These are phyloP conservation scores for Wickerhamiella kurtzmanii DNA, from an alignment of 805 yeast species.

Conservation along the genomic window DNA sequence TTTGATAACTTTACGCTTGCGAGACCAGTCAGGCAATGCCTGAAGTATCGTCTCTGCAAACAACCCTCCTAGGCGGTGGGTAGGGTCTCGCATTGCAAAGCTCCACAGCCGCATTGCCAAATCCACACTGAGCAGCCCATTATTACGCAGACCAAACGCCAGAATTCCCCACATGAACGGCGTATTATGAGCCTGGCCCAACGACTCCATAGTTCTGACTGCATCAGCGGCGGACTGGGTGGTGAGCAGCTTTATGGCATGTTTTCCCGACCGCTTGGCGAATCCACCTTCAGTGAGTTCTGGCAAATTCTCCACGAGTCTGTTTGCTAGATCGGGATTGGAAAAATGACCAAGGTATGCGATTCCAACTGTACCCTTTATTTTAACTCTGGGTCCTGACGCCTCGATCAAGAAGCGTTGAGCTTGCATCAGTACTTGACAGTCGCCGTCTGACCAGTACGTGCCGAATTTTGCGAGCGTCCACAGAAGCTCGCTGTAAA, in stretches of 20 bases:
- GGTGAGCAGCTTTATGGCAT: constrained; percentile 9
- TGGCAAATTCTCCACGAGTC: constrained; percentile 4
- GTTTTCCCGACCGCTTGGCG: constrained; percentile 11
- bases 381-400: constrained; percentile 16
- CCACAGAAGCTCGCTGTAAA: constrained; percentile 23
- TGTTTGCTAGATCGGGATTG: constrained; percentile 7
- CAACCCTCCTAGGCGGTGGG: constrained; percentile 1
- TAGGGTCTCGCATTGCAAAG: constrained; percentile 15
- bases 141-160: constrained; percentile 12
- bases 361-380: constrained; percentile 23
- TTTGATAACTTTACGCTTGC: constrained; percentile 4
- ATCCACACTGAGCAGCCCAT: constrained; percentile 14
- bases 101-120: constrained; percentile 12
- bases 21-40: constrained; percentile 6
- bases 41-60: constrained; percentile 8
- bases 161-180: constrained; percentile 21
- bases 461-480: constrained; percentile 20
- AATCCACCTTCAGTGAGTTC: constrained; percentile 4
- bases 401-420: constrained; percentile 17
- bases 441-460: constrained; percentile 15
- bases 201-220: constrained; percentile 5
- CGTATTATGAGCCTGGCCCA: constrained; percentile 3
- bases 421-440: constrained; percentile 17
- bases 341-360: constrained; percentile 18
- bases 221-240: constrained; percentile 10